Evolutionary conservation across 139 green algal species (phyloP).

Genomic region (Coccomyxa sp.): DNA sequence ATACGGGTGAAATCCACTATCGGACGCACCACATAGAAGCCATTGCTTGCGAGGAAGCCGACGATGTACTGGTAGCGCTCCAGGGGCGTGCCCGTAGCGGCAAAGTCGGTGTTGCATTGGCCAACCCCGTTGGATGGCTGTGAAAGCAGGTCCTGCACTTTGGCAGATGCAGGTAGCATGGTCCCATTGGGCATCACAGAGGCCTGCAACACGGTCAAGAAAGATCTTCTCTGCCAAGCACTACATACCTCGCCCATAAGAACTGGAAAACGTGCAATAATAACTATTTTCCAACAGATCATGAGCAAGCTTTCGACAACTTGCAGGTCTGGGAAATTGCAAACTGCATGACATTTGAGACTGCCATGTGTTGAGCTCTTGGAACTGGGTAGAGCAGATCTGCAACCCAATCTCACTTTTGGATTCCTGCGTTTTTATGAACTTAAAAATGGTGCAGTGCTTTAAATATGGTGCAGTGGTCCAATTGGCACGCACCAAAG

Average conservation of each 20-base stretch:
- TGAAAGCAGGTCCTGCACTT: slow-evolving; percentile 6
- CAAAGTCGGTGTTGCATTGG: slow-evolving; percentile 32
- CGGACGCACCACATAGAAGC: slow-evolving; percentile 40
- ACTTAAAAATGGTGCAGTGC: too few species aligned
- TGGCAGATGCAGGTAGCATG: background rate
- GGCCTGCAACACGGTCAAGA: background rate
- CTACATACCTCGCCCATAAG: background rate
- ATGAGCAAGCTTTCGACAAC: too few species aligned
- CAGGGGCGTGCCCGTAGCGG: slow-evolving; percentile 17
- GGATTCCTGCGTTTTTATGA: too few species aligned
- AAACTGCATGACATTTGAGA: too few species aligned
- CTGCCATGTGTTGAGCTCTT: too few species aligned
- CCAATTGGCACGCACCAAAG: too few species aligned
- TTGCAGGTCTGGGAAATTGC: too few species aligned
- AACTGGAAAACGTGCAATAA: too few species aligned
- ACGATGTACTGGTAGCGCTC: slow-evolving; percentile 46
- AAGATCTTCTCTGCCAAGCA: background rate
- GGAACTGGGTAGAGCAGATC: too few species aligned
- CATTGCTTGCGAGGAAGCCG: slow-evolving; percentile 41
- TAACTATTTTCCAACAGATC: too few species aligned
- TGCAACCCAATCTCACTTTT: too few species aligned
- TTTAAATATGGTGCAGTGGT: too few species aligned
- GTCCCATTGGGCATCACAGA: background rate
- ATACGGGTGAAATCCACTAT: background rate
- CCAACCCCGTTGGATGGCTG: background rate